A percentile compares a stretch with the other conserved stretches of the same genome.
phyloP scores from a whole-genome alignment of 768 basidiomycete genomes.

The Suillus occidentalis region DNA sequence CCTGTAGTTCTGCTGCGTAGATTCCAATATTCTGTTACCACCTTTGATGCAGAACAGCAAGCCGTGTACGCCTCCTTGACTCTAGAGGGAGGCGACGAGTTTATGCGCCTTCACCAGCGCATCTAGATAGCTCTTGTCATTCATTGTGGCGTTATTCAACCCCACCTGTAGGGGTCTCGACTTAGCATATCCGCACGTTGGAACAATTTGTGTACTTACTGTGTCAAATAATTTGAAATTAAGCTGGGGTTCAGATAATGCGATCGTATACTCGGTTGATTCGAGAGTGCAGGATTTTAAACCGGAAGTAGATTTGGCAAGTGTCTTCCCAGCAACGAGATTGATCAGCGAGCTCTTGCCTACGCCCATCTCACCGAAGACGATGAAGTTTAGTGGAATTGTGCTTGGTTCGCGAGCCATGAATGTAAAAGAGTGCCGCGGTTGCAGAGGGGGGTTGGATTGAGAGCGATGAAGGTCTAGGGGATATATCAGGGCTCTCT shows the following conservation, averaged over 20 bases:
- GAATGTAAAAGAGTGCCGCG: background rate
- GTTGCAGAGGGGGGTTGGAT: background rate
- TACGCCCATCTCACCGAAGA: conserved; percentile 13
- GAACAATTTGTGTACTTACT: background rate
- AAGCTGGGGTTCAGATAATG: background rate
- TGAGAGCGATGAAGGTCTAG: background rate
- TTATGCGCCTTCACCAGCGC: conserved; percentile 31
- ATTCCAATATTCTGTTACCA: conserved; percentile 27
- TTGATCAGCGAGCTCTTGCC: conserved; percentile 13
- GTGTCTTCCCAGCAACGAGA: conserved; percentile 5
- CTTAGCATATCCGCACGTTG: background rate
- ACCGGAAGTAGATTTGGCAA: conserved; percentile 4
- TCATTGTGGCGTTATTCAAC: conserved; percentile 28
- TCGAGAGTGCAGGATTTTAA: conserved; percentile 7
- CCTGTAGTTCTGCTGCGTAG: conserved; percentile 30
- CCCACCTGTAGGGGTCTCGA: conserved; percentile 11
- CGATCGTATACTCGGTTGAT: background rate
- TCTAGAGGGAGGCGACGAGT: conserved; percentile 33
- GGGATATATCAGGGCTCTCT: background rate
- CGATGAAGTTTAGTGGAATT: conserved; percentile 1
- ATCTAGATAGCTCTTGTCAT: conserved; percentile 21
- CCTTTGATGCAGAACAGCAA: conserved; percentile 36
- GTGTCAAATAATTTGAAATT: background rate
- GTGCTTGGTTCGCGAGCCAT: background rate
- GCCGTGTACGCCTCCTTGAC: conserved; percentile 37